phyloP scores from a whole-genome alignment of 495 filamentous ascomycete genomes.

The Evansstolkia leycettana region DNA sequence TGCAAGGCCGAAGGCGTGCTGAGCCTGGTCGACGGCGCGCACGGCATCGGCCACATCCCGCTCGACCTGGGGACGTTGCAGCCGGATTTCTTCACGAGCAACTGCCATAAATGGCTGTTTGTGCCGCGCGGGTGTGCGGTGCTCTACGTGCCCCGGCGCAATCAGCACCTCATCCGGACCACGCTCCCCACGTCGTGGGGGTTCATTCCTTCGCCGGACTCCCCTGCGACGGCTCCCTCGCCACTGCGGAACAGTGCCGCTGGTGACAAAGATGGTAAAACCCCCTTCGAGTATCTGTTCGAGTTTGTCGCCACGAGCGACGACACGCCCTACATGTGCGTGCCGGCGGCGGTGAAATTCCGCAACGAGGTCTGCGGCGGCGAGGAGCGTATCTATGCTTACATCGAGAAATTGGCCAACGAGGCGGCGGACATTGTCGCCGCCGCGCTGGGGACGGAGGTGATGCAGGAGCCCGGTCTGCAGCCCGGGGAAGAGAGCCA shows the following conservation, averaged over 20 bases:
- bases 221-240: conserved; percentile 14
- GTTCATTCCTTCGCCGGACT: conserved; percentile 28
- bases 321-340: conserved; percentile 54
- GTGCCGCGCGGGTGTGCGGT: conserved; percentile 71
- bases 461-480: conserved; percentile 38
- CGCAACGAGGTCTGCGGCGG: conserved; percentile 58
- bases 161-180: conserved; percentile 63
- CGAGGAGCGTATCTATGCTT: conserved; percentile 52
- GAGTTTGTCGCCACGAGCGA: conserved; percentile 70
- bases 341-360: conserved; percentile 58
- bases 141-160: conserved; percentile 60
- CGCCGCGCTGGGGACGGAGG: conserved; percentile 51
- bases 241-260: conserved; percentile 37
- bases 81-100: conserved; percentile 74
- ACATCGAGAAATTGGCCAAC: conserved; percentile 43
- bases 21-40: conserved; percentile 66
- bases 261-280: conserved; percentile 20
- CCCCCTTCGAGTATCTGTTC: conserved; percentile 56
- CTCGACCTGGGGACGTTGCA: conserved; percentile 51
- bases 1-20: conserved; percentile 53
- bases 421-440: conserved; percentile 48
- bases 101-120: conserved; percentile 79
- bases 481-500: conserved; percentile 36
- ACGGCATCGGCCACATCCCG: conserved; percentile 66
- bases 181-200: conserved; percentile 61